phyloP scores from a whole-genome alignment of 2,329 filamentous ascomycete genomes.

The Penicillium hesseltinei region DNA sequence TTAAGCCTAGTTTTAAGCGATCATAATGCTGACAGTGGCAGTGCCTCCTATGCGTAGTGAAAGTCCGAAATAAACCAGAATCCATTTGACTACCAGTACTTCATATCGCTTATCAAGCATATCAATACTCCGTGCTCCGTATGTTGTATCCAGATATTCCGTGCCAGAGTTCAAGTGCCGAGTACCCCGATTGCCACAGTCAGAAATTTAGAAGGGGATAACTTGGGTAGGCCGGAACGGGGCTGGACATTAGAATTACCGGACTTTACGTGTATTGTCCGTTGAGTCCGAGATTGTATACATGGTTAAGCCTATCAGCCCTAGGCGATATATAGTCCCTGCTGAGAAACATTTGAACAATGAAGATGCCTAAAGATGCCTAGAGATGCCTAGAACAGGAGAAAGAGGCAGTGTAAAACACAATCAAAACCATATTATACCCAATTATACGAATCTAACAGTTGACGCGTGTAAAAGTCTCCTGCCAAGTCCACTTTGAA shows the following conservation, averaged over 20 bases:
- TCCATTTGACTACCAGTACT: not conserved
- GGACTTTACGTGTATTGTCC: constrained; percentile 12
- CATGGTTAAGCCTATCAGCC: not conserved
- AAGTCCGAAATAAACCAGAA: not conserved
- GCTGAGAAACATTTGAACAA: not conserved
- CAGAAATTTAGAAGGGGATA: constrained; percentile 21
- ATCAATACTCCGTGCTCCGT: not conserved
- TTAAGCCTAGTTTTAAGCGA: not conserved
- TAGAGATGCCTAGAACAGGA: not conserved
- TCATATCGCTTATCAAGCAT: not conserved
- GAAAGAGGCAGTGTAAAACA: not conserved
- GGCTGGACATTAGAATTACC: constrained; percentile 18
- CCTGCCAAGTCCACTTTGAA: not conserved
- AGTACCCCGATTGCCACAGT: constrained; percentile 18
- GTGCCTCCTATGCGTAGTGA: not conserved
- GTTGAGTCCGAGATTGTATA: not conserved
- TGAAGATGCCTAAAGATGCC: not conserved
- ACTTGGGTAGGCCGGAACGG: constrained; percentile 1
- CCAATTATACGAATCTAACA: not conserved
- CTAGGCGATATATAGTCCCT: not conserved
- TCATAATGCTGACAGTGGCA: constrained; percentile 1
- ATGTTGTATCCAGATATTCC: not conserved
- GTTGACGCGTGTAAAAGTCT: constrained; percentile 6
- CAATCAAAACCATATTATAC: not conserved
- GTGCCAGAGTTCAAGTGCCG: constrained; percentile 6